Conservation (phyloP, 495 filamentous ascomycete genomes). For the Lindgomyces ingoldianus region DNA sequence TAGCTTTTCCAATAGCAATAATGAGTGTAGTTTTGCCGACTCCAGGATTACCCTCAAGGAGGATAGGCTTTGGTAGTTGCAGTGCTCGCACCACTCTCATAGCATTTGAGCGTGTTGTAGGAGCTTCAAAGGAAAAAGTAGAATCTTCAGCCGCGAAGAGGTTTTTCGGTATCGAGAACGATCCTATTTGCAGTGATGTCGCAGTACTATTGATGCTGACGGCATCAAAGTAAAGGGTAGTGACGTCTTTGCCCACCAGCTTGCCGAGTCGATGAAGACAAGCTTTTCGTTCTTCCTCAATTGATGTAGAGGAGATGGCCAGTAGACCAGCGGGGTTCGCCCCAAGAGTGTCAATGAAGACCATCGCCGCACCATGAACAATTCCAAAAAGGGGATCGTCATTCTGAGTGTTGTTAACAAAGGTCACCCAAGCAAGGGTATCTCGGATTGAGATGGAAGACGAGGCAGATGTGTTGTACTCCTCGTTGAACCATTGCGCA, state of each 20-base stretch:
- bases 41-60: slow-evolving; percentile 93
- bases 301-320: slow-evolving; percentile 60
- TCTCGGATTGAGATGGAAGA: slow-evolving; percentile 85
- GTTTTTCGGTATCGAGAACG: slow-evolving; percentile 65
- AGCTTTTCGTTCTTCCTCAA: slow-evolving; percentile 62
- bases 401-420: slow-evolving; percentile 67
- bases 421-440: slow-evolving; percentile 88
- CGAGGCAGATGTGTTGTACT: slow-evolving; percentile 69
- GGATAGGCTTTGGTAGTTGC: slow-evolving; percentile 82
- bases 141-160: slow-evolving; percentile 53
- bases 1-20: slow-evolving; percentile 73
- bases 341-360: slow-evolving; percentile 92
- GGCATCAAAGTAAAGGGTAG: slow-evolving; percentile 60
- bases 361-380: slow-evolving; percentile 87
- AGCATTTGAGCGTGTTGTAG: slow-evolving; percentile 84
- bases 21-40: slow-evolving; percentile 97
- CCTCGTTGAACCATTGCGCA: slow-evolving; percentile 85
- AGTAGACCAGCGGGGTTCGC: slow-evolving; percentile 88
- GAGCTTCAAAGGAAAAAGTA: slow-evolving; percentile 78
- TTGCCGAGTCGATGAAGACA: slow-evolving; percentile 73
- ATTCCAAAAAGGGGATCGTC: slow-evolving; percentile 60
- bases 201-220: slow-evolving; percentile 54
- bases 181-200: slow-evolving; percentile 62
- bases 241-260: slow-evolving; percentile 64
- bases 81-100: slow-evolving; percentile 90